Percentiles rank a stretch among this genome's conserved stretches.
Conservation (phyloP, 495 filamentous ascomycete genomes). For the Penicillium waksmanii region DNA sequence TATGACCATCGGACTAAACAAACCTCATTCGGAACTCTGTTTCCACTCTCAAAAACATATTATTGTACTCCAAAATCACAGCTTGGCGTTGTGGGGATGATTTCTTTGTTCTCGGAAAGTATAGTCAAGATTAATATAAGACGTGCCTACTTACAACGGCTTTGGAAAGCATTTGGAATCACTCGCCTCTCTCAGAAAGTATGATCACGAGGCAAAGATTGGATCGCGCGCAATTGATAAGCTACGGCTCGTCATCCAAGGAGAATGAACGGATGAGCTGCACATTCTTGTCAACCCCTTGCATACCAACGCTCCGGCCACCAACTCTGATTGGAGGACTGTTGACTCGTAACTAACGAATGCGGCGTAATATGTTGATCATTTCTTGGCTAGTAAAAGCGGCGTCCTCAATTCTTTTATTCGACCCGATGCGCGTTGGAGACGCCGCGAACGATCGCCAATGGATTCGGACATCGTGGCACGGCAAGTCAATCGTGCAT, state of each 20-base stretch:
- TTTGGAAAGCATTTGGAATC: background rate
- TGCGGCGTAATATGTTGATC: slow-evolving; percentile 9
- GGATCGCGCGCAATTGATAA: background rate
- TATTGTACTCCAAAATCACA: no score
- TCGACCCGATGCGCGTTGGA: background rate
- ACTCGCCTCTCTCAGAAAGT: background rate
- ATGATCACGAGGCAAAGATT: background rate
- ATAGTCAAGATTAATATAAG: no score
- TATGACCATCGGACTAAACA: no score
- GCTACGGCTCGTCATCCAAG: background rate
- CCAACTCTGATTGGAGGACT: slow-evolving; percentile 3
- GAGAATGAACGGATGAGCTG: background rate
- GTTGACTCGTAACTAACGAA: background rate
- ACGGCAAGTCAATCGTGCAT: slow-evolving; percentile 17
- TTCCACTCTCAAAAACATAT: no score
- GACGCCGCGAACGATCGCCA: background rate
- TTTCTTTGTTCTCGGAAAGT: no score
- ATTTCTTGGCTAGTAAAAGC: slow-evolving; percentile 4
- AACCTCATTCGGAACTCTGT: no score
- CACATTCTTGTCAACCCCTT: slow-evolving; percentile 1
- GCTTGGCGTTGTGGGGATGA: no score
- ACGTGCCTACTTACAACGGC: no score
- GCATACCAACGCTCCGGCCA: slow-evolving; percentile 14
- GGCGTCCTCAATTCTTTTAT: background rate
- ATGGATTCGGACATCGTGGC: slow-evolving; percentile 7